A percentile compares a stretch with the other conserved stretches of the same genome.
phyloP scores from a whole-genome alignment of 106 monocot species.

The Narthecium ossifragum region DNA sequence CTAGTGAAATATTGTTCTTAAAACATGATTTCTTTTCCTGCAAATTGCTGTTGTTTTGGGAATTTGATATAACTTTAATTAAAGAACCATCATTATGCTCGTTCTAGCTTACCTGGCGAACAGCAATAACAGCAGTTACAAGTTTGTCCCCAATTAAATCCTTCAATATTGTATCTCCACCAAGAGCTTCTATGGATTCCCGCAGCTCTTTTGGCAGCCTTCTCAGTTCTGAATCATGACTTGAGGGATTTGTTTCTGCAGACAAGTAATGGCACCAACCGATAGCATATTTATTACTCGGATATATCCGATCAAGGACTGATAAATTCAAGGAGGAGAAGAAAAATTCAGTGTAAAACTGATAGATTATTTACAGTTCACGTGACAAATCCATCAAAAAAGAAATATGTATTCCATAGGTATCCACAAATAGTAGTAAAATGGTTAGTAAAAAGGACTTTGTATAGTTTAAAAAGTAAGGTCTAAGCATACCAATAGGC shows the following conservation, averaged over 20 bases:
- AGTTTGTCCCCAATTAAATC: conserved; percentile 78
- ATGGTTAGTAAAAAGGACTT: too few species aligned
- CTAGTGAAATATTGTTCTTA: background rate
- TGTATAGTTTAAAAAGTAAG: too few species aligned
- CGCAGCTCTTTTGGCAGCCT: conserved; percentile 67
- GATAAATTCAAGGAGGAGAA: too few species aligned
- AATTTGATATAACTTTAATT: background rate
- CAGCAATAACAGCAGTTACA: conserved; percentile 41
- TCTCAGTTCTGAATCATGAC: conserved; percentile 20
- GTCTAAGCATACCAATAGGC: conserved; percentile 68
- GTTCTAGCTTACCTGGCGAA: conserved; percentile 56
- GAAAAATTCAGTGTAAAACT: too few species aligned
- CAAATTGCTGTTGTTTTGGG: background rate
- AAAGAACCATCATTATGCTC: background rate
- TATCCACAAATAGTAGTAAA: too few species aligned
- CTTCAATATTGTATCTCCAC: conserved; percentile 44
- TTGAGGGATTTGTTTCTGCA: conserved; percentile 69
- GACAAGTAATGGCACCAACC: too few species aligned
- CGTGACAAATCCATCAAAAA: too few species aligned
- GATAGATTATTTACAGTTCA: too few species aligned
- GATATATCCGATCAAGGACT: too few species aligned
- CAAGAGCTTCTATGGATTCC: conserved; percentile 79
- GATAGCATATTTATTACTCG: too few species aligned
- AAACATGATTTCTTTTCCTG: background rate
- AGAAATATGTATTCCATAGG: too few species aligned